Conservation (phyloP, 345 rosid genomes). For the Crucihimalaya himalaica region DNA sequence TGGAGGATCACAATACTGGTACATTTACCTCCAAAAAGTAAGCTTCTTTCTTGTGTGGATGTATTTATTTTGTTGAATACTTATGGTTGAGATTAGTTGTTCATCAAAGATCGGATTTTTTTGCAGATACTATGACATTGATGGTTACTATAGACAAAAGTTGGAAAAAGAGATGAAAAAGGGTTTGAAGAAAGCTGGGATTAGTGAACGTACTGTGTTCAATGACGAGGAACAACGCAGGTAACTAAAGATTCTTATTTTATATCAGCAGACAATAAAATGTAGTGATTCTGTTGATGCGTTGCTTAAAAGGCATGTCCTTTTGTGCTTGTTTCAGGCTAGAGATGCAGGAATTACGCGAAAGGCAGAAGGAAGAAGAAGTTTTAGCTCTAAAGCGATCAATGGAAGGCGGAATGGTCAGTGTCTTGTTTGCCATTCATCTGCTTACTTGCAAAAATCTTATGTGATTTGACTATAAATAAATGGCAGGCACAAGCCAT, state of each 20-base stretch:
- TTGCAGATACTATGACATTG: slow-evolving; percentile 82
- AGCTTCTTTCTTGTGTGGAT: slow-evolving; percentile 33
- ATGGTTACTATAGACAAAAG: slow-evolving; percentile 73
- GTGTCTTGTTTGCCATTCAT: slow-evolving; percentile 27
- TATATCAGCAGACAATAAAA: background rate
- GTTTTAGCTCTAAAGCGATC: slow-evolving; percentile 69
- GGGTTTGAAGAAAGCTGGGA: slow-evolving; percentile 62
- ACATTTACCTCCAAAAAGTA: slow-evolving; percentile 97
- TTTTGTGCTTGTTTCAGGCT: slow-evolving; percentile 54
- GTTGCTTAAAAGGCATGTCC: background rate
- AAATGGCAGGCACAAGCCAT: slow-evolving; percentile 79
- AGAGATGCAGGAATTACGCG: slow-evolving; percentile 74
- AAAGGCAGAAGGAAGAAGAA: slow-evolving; percentile 86
- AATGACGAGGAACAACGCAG: slow-evolving; percentile 95
- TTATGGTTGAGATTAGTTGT: background rate
- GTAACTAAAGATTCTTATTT: slow-evolving; percentile 42
- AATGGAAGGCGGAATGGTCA: slow-evolving; percentile 99
- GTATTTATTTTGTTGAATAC: background rate
- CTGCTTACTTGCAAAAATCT: background rate
- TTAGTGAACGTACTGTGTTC: slow-evolving; percentile 78
- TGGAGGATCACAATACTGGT: slow-evolving; percentile 99
- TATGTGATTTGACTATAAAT: background rate
- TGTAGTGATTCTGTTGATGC: background rate
- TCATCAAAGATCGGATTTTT: background rate
- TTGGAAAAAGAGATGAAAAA: slow-evolving; percentile 71